These are phyloP conservation scores for Beauveria sp. DNA, from an alignment of 2,329 filamentous ascomycete genomes.

Conservation along the genomic window DNA sequence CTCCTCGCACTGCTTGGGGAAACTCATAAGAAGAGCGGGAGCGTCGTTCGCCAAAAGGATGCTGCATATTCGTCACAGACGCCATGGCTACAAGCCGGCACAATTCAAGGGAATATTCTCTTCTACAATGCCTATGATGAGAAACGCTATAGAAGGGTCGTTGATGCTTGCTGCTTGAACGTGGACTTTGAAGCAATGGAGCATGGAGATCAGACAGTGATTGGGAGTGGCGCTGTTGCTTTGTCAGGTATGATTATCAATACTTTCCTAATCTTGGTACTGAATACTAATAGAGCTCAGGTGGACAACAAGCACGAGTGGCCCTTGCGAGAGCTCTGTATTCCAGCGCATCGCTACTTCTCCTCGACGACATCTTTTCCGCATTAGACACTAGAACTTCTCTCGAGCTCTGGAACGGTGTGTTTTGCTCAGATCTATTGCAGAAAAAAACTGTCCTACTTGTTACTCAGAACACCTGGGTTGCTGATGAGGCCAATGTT, in stretches of 20 bases:
- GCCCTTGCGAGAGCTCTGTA: conserved; percentile 50
- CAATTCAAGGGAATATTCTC: conserved; percentile 46
- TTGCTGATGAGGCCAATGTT: conserved; percentile 42
- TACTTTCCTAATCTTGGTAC: background rate
- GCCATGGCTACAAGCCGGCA: conserved; percentile 50
- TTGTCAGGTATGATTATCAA: conserved; percentile 33
- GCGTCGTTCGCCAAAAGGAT: conserved; percentile 40
- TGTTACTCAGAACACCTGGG: conserved; percentile 49
- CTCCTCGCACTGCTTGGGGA: conserved; percentile 48
- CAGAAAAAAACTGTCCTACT: conserved; percentile 47
- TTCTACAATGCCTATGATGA: conserved; percentile 45
- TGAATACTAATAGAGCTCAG: background rate
- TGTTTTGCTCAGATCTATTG: conserved; percentile 49
- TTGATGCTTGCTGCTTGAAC: conserved; percentile 47
- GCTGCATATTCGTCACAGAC: conserved; percentile 50
- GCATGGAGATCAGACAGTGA: conserved; percentile 41
- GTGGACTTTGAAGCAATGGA: conserved; percentile 44
- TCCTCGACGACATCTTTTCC: conserved; percentile 54
- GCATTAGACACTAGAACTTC: conserved; percentile 54
- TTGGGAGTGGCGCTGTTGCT: conserved; percentile 46
- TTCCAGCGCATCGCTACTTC: conserved; percentile 44
- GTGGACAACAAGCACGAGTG: conserved; percentile 47
- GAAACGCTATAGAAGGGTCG: conserved; percentile 43
- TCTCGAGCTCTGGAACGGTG: conserved; percentile 46
- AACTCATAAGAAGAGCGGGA: conserved; percentile 40